Base-by-base conservation (phyloP, 1,284 basidiomycete species). In the Ceratobasidium sp. region DNA sequence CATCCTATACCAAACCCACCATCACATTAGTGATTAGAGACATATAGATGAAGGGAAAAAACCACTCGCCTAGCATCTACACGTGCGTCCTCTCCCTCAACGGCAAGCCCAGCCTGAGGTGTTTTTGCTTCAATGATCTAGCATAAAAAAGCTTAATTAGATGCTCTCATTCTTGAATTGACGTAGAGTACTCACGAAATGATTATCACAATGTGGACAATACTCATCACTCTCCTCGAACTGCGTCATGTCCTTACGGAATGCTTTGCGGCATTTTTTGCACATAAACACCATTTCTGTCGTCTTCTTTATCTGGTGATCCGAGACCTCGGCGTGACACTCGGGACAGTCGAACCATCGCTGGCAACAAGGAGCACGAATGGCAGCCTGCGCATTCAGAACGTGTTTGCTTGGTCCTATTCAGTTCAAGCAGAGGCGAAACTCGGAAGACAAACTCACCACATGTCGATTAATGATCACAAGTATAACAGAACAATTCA, bases 191-290 rank as follows among this genome's bases (percentile, higher is more conserved):
- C 93, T 81, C 83, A 97, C 97, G 84, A 96, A 99, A 83, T 97
- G 95, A 83, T 99, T 99, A 84, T 98, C 96, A 83, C 97, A 99
- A 84, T 98, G 93, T 0, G 98, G 97, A 83, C 98, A 99, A 84
- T 92, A 99, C 85, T 99, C 97, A 83, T 99, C 97, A 79, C 94
- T 94, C 83, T 98, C 96, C 82, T 99, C 98, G 82, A 95, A 99
- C 35, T 84, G 85, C 0, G 87, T 80, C 92, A 98, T 95, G 83
- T 98, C 95, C 85, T 99, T 99, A 78, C 97, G 86, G 84, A 99
- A 99, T 1, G 95, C 96, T 85, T 97, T 97, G 83, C 94, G 94
- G 87, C 98, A 99, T 85, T 98, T 98, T 85, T 99, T 99, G 88
- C 98, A 99, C 81, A 94, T 86, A 83, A 99, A 98, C 0, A 87